Conservation (phyloP, 306 rosid species). For the Quercus cerris region DNA sequence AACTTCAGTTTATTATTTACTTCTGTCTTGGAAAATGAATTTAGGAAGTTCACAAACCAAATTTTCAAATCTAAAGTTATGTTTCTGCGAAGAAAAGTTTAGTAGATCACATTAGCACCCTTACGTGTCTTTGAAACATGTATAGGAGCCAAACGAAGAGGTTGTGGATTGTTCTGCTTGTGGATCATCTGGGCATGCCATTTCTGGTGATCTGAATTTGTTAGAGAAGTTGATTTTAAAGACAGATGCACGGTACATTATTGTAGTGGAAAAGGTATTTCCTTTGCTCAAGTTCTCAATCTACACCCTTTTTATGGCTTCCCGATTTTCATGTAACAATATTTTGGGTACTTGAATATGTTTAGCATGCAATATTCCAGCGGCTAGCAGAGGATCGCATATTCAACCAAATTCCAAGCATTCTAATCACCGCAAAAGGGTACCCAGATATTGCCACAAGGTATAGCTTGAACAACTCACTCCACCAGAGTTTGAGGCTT, state of each 20-base stretch:
- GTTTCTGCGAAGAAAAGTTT: not conserved
- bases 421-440: slow-evolving; percentile 91
- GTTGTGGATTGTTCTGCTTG: slow-evolving; percentile 66
- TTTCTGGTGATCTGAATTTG: slow-evolving; percentile 73
- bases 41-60: not conserved
- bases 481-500: slow-evolving; percentile 10
- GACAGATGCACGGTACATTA: slow-evolving; percentile 81
- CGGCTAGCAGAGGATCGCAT: slow-evolving; percentile 71
- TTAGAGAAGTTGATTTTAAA: slow-evolving; percentile 45
- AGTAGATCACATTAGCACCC: not conserved
- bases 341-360: slow-evolving; percentile 21
- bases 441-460: slow-evolving; percentile 93
- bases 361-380: slow-evolving; percentile 85
- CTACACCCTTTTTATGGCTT: not conserved
- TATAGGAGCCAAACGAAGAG: slow-evolving; percentile 74
- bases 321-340: not conserved
- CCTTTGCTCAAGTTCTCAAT: slow-evolving; percentile 16
- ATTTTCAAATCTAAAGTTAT: not conserved
- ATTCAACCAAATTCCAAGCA: slow-evolving; percentile 81
- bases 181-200: slow-evolving; percentile 75
- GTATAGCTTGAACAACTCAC: slow-evolving; percentile 28
- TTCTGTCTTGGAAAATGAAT: too few relatives aligned
- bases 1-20: too few relatives aligned
- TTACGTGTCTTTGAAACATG: not conserved
- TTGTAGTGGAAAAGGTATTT: slow-evolving; percentile 81